Base-by-base conservation (phyloP, 805 yeast genomes). In the Wickerhamomyces strasburgensis region DNA sequence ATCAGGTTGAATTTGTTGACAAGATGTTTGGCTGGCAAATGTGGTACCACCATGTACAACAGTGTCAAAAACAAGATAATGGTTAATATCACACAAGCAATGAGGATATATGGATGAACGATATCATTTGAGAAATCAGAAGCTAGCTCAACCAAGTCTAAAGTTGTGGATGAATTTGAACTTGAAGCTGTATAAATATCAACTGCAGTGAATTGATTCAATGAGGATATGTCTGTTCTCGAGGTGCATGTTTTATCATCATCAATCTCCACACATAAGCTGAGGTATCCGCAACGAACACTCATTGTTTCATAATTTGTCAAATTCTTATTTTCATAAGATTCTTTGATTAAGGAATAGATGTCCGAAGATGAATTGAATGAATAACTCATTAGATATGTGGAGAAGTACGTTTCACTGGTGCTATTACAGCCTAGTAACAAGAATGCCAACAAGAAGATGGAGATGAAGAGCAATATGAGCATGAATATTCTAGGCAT, bases 281-380 rank as follows among this genome's bases (percentile, higher is more conserved):
- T 78, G 47, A 75, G 47, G 46, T 77, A 78, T 7, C 82, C 81
- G 8, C 76, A 68, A 29, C 62, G 63, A 4, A 80, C 68, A 5
- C 58, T 44, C 54, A 79, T 61, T 4, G 58, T 51, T 10, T 69
- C 57, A 16, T 70, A 49, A 3, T 61, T 62, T 0, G 67, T 49
- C 4, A 58, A 38, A 32, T 63, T 61, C 18, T 55, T 44, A 3
- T 50, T 34, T 2, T 47, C 42, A 39, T 67, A 69, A 0, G 71
- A 66, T 0, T 57, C 47, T 42, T 64, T 46, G 19, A 75, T 63
- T 32, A 66, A 56, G 9, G 64, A 46, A 44, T 56, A 70, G 33
- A 73, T 52, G 1, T 69, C 48, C 0, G 80, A 72, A 2, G 68
- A 51, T 15, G 58, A 39, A 46, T 78, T 72, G 59, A 74, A 76